Evolutionary conservation across 2,329 filamentous ascomycete genomes (phyloP), one percentile per base, ranked within the genome.

Genomic region (Talaromyces sp.): DNA sequence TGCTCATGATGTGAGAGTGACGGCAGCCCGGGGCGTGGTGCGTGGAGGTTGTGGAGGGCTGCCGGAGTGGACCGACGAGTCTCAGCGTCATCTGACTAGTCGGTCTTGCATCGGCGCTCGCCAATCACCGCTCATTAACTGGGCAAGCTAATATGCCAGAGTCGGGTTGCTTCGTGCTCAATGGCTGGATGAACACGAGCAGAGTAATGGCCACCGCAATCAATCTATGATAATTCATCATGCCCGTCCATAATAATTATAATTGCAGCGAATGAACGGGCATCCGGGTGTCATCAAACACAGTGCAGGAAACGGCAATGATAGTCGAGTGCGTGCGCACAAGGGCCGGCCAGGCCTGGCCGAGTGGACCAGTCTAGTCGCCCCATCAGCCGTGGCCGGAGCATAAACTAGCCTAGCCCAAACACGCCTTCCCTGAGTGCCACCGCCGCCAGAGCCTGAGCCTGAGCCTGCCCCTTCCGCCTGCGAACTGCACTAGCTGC

Each of bases 41-140:
- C 50, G 57, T 38, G 57, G 50, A 46, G 50, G 49, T 54, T 13
- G n/a, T 51, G 29, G 32, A 50, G 35, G 27, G 2, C 10, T n/a
- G n/a, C n/a, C n/a, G n/a, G n/a, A n/a, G n/a, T n/a, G n/a, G 32
- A 21, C 14, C 2, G 29, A 55, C 13, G 38, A 56, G 54, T 56
- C 54, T 26, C 58, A 32, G 58, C 52, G 58, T 55, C 58, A 60
- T 60, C 58, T 29, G 50, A 52, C 55, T 53, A 60, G 27, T 54
- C 49, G 41, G 32, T 51, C 46, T 11, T 35, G 58, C 41, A 21
- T n/a, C 35, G 35, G n/a, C 35, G 26, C 26, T 7, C 38, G 14
- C 38, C 38, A 43, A 19, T 43, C 4, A 6, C 50, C 11, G 13
- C 29, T 13, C 9, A 27, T 27, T 31, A 2, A 8, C 9, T 31